Conservation (phyloP, 2,329 filamentous ascomycete genomes). For the Aspergillus aculeatus region DNA sequence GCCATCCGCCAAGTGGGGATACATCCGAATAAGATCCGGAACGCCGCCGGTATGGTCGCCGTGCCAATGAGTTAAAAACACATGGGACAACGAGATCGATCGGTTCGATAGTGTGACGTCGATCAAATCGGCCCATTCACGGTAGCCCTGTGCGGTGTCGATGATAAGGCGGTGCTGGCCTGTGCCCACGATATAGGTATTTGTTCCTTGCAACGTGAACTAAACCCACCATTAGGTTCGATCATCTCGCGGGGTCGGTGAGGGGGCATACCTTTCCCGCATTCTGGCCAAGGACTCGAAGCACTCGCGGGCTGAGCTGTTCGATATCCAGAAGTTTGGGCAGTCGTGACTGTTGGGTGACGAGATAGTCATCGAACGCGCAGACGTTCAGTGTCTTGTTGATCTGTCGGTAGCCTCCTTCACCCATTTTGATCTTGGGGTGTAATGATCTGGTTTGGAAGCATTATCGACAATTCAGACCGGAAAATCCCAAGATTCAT, state of each 20-base stretch:
- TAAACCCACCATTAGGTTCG: slow-evolving; percentile 4
- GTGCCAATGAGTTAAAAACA: slow-evolving; percentile 48
- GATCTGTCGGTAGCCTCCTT: slow-evolving; percentile 35
- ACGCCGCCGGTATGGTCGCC: slow-evolving; percentile 47
- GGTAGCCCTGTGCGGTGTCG: slow-evolving; percentile 37
- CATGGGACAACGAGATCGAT: slow-evolving; percentile 40
- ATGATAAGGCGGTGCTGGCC: slow-evolving; percentile 36
- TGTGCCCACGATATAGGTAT: slow-evolving; percentile 43
- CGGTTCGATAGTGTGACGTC: slow-evolving; percentile 27
- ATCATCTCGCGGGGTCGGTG: neutral
- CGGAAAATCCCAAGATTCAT: too few relatives aligned
- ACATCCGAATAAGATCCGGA: slow-evolving; percentile 36
- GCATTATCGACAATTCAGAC: too few relatives aligned
- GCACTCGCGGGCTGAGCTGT: slow-evolving; percentile 42
- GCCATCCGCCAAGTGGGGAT: slow-evolving; percentile 25
- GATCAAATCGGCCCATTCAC: slow-evolving; percentile 38
- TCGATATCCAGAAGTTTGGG: slow-evolving; percentile 43
- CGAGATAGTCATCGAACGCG: slow-evolving; percentile 51
- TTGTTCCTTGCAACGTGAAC: slow-evolving; percentile 44
- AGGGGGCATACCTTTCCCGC: slow-evolving; percentile 38
- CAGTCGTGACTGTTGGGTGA: slow-evolving; percentile 37
- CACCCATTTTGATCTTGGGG: neutral
- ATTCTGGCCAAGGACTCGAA: slow-evolving; percentile 48
- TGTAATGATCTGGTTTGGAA: too few relatives aligned
- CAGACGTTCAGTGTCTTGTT: slow-evolving; percentile 50